Conservation (phyloP, 495 filamentous ascomycete species). For the Wilcoxina mikolae region DNA sequence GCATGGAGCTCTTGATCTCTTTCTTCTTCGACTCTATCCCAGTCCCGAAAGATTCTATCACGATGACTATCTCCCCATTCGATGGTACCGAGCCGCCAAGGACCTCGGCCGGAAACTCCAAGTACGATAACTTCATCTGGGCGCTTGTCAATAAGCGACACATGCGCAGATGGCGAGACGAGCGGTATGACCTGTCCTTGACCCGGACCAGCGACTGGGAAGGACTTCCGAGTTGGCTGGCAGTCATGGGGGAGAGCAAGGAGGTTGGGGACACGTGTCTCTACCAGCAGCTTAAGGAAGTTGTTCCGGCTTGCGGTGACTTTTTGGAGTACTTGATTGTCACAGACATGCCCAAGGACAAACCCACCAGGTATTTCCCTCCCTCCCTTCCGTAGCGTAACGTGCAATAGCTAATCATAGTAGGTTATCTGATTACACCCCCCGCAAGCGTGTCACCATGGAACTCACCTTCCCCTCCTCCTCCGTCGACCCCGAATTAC, state of each 20-base stretch:
- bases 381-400: not conserved
- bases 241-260: slow-evolving; percentile 90
- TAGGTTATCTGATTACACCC: slow-evolving; percentile 71
- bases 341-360: slow-evolving; percentile 79
- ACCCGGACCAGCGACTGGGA: slow-evolving; percentile 80
- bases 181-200: slow-evolving; percentile 86
- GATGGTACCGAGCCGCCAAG: slow-evolving; percentile 76
- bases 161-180: slow-evolving; percentile 80
- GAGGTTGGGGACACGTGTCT: slow-evolving; percentile 83
- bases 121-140: slow-evolving; percentile 89
- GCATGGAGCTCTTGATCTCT: slow-evolving; percentile 49
- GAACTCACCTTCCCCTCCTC: slow-evolving; percentile 54
- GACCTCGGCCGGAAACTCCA: slow-evolving; percentile 42
- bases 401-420: slow-evolving; percentile 21
- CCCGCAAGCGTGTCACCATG: slow-evolving; percentile 75
- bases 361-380: slow-evolving; percentile 61
- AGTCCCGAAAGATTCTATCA: slow-evolving; percentile 50
- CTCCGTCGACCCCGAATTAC: slow-evolving; percentile 46
- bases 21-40: slow-evolving; percentile 68
- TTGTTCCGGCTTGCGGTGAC: slow-evolving; percentile 56
- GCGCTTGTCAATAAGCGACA: slow-evolving; percentile 87
- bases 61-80: slow-evolving; percentile 68
- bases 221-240: slow-evolving; percentile 82
- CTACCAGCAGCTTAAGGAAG: slow-evolving; percentile 68
- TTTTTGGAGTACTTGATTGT: slow-evolving; percentile 76